Percentiles rank a stretch among this genome's conserved stretches.
These are phyloP conservation scores for Heracleum sosnowskyi DNA, from an alignment of 129 eudicot genomes.

Conservation along the genomic window DNA sequence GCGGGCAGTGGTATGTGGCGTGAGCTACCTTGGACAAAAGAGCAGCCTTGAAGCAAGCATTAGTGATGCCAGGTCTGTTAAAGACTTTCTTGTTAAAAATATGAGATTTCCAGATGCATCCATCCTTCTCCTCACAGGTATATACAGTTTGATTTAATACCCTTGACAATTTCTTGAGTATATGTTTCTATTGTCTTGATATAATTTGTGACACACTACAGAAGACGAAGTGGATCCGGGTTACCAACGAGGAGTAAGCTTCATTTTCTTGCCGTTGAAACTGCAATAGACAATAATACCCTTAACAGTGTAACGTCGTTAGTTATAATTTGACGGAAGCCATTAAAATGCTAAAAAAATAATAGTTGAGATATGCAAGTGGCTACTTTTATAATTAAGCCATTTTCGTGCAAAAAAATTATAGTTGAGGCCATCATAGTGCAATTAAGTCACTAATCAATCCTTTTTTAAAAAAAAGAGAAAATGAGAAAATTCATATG, in stretches of 20 bases:
- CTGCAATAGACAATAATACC: no score
- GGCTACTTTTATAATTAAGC: no score
- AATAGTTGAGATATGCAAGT: no score
- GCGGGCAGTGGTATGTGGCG: slow-evolving; percentile 62
- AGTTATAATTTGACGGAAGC: no score
- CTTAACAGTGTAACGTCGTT: no score
- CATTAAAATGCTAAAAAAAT: no score
- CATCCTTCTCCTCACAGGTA: slow-evolving; percentile 62
- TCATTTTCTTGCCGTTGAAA: no score
- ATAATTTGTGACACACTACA: slow-evolving; percentile 10
- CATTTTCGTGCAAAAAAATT: no score
- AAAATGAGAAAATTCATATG: no score
- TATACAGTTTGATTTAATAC: background rate
- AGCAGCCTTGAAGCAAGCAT: slow-evolving; percentile 50
- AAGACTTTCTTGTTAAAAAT: slow-evolving; percentile 27
- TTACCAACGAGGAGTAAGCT: slow-evolving; percentile 54
- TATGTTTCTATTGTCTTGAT: background rate
- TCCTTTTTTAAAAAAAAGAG: no score
- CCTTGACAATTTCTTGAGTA: background rate
- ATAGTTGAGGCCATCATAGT: no score
- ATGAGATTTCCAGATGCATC: slow-evolving; percentile 47
- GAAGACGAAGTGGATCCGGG: slow-evolving; percentile 47
- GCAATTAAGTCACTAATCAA: no score
- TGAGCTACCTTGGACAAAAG: slow-evolving; percentile 55
- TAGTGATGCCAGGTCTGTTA: slow-evolving; percentile 42